A percentile compares a stretch with the other conserved stretches of the same genome.
These are phyloP conservation scores for Dacryopinax spathularia DNA, from an alignment of 768 basidiomycete genomes.

Conservation along the genomic window DNA sequence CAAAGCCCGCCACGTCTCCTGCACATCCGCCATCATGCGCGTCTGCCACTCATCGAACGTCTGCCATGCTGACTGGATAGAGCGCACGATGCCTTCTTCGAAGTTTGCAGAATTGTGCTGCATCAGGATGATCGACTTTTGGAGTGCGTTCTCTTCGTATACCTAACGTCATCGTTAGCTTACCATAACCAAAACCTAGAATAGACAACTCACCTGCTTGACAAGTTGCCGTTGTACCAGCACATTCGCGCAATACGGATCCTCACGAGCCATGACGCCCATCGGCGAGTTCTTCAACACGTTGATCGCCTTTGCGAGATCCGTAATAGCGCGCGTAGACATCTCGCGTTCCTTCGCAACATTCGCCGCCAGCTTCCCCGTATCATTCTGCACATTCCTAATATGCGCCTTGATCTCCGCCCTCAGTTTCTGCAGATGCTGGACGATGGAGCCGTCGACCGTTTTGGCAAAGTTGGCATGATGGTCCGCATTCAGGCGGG, in stretches of 20 bases:
- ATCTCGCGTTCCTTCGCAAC: constrained; percentile 90
- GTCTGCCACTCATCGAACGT: constrained; percentile 91
- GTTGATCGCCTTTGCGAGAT: constrained; percentile 76
- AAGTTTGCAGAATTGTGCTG: constrained; percentile 95
- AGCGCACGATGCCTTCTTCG: constrained; percentile 88
- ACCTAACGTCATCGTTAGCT: too few species aligned
- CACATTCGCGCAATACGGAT: constrained; percentile 60
- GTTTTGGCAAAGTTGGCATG: constrained; percentile 93
- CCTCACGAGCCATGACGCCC: constrained; percentile 58
- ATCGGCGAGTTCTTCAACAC: constrained; percentile 92
- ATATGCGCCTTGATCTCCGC: constrained; percentile 96
- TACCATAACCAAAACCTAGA: too few species aligned
- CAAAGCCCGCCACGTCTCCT: constrained; percentile 60
- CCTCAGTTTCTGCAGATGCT: constrained; percentile 90
- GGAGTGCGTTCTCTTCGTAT: constrained; percentile 92
- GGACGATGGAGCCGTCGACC: constrained; percentile 91
- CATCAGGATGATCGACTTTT: constrained; percentile 96
- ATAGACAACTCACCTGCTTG: constrained; percentile 47
- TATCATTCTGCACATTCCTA: constrained; percentile 93
- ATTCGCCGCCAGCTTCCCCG: constrained; percentile 74
- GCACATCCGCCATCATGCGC: constrained; percentile 57
- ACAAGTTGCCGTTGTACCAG: constrained; percentile 66
- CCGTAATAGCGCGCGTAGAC: constrained; percentile 70
- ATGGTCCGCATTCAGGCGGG: constrained; percentile 83
- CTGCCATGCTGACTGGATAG: constrained; percentile 91